Evolutionary conservation across 345 rosid species (phyloP).

Genomic region (Aethionema arabicum): DNA sequence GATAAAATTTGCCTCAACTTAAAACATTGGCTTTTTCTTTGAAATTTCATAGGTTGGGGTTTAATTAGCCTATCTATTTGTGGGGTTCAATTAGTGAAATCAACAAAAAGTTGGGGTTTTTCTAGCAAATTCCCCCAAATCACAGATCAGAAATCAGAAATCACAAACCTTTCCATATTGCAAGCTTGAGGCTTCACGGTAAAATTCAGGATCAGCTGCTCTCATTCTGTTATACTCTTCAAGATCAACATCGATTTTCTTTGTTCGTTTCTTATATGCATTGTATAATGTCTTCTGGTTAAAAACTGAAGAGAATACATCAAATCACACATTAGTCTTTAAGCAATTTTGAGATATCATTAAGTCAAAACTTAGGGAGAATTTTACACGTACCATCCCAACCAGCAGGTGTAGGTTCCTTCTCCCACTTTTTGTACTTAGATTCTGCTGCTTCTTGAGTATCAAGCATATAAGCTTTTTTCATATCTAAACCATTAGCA

Average conservation of each 20-base stretch:
- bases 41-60: no score
- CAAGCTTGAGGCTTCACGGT: slow-evolving; percentile 91
- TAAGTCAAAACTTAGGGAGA: neutral
- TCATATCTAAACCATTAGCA: slow-evolving; percentile 91
- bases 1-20: no score
- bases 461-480: slow-evolving; percentile 78
- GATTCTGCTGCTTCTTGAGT: slow-evolving; percentile 88
- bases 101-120: no score
- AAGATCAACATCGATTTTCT: slow-evolving; percentile 66
- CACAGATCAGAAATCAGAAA: slow-evolving; percentile 4
- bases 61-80: no score
- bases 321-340: slow-evolving; percentile 21
- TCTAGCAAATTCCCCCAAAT: no score
- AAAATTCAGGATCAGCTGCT: slow-evolving; percentile 98
- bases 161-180: slow-evolving; percentile 82
- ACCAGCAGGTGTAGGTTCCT: slow-evolving; percentile 89
- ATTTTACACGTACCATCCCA: slow-evolving; percentile 83
- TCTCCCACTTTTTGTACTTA: slow-evolving; percentile 95
- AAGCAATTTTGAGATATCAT: neutral
- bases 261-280: slow-evolving; percentile 85
- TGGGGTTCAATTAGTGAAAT: no score
- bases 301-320: slow-evolving; percentile 50
- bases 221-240: slow-evolving; percentile 93
- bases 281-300: slow-evolving; percentile 85
- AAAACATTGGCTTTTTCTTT: no score